Conservation (phyloP, 768 basidiomycete genomes). For the Coprinopsis sp. region DNA sequence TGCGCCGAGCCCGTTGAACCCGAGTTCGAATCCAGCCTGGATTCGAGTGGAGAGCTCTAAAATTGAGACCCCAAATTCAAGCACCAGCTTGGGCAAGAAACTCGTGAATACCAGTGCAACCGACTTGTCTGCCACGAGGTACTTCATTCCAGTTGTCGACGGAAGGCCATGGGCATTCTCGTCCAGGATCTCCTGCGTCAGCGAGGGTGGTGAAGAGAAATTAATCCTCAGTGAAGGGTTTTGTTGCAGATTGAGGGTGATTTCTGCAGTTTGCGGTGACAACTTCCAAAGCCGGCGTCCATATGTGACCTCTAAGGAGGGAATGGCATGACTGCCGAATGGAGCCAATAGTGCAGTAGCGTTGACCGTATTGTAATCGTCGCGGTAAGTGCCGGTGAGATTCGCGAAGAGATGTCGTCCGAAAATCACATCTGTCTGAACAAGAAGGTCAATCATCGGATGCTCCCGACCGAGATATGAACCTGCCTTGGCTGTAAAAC, state of each 20-base stretch:
- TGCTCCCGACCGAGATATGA: slow-evolving; percentile 7
- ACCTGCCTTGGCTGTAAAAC: slow-evolving; percentile 44
- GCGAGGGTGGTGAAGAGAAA: slow-evolving; percentile 39
- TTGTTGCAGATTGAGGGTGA: slow-evolving; percentile 34
- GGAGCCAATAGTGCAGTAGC: slow-evolving; percentile 35
- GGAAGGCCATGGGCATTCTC: slow-evolving; percentile 24
- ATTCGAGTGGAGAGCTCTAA: slow-evolving; percentile 52
- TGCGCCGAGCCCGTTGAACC: slow-evolving; percentile 40
- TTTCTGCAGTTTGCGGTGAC: slow-evolving; percentile 41
- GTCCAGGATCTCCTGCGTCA: slow-evolving; percentile 22
- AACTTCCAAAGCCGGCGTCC: slow-evolving; percentile 50
- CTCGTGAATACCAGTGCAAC: slow-evolving; percentile 46
- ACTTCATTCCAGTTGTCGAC: slow-evolving; percentile 47
- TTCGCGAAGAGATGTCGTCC: slow-evolving; percentile 37
- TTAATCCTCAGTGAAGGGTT: slow-evolving; percentile 36
- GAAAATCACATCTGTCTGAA: slow-evolving; percentile 36
- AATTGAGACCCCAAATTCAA: slow-evolving; percentile 48
- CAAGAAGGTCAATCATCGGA: not conserved
- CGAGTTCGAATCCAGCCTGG: slow-evolving; percentile 45
- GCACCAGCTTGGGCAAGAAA: slow-evolving; percentile 43
- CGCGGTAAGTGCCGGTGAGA: slow-evolving; percentile 45
- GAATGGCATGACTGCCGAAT: slow-evolving; percentile 22
- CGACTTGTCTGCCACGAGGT: slow-evolving; percentile 42
- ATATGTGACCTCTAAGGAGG: slow-evolving; percentile 39
- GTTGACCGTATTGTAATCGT: slow-evolving; percentile 41